Evolutionary conservation across 1,284 basidiomycete species (phyloP), one percentile per base, ranked within the genome.

Genomic region (Trametes sp.): DNA sequence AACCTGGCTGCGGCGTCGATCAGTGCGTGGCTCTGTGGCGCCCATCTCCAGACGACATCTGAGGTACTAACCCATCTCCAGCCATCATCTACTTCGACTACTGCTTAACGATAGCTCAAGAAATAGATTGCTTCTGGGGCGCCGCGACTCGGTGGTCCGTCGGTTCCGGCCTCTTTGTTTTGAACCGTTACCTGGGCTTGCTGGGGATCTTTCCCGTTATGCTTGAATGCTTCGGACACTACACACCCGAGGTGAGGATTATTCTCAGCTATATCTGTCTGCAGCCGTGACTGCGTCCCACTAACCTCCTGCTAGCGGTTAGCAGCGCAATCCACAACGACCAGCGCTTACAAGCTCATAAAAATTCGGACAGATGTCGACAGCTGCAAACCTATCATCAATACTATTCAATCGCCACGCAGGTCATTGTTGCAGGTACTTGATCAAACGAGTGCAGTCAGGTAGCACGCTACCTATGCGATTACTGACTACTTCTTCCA

Each of bases 151-250:
- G 61, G 33, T 26, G 53, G 10, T 57, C 64, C 38, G n/a, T 36
- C 13, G 62, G 51, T 1, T 60, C 62, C 13, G 10, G 50, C 7
- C 54, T 65, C 2, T 69, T 65, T 42, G 54, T 68, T 2, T 8
- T 62, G 35, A 68, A 66, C 56, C 62, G 67, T 13, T 66, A 64
- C 24, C 36, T 64, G 16, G 63, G 56, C 35, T 52, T 58, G 2
- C 14, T 63, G 7, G 65, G 65, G 1, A 41, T 51, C 5, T 44
- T 66, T 5, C 65, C 65, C 6, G 57, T 61, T 28, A 49, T 55
- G 21, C 21, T 63, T 7, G 65, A 66, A 24, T 66, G 42, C 24
- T 66, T 66, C 26, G 59, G 54, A 4, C n/a, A 53, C 19, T 50
- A 52, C 16, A 7, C 52, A 2, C 42, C 36, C 2, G 21, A 38